A percentile compares a stretch with the other conserved stretches of the same genome.
Evolutionary conservation across 2,329 filamentous ascomycete genomes (phyloP).

Genomic region (Thielaviopsis populi): DNA sequence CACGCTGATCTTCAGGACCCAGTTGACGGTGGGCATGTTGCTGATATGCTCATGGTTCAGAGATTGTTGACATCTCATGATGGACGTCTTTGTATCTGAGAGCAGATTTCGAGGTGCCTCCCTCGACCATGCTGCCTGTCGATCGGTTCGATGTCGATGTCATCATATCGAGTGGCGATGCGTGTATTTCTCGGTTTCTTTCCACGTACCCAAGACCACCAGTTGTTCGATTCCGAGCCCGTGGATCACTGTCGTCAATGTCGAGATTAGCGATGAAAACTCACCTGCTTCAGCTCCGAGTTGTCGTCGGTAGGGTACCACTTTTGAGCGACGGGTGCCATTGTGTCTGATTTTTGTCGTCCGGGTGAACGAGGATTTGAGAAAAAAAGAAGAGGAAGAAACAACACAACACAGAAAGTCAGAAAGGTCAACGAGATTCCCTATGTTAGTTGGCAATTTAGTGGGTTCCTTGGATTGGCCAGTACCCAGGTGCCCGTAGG

Average conservation of each 20-base stretch:
- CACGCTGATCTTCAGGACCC: not conserved
- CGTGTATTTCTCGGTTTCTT: not conserved
- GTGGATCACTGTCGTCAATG: conserved; percentile 20
- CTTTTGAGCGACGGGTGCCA: conserved; percentile 80
- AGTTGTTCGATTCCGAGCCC: conserved; percentile 4
- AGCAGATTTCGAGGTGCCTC: not conserved
- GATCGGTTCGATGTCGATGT: not conserved
- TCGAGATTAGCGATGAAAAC: conserved; percentile 28
- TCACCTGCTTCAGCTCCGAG: conserved; percentile 81
- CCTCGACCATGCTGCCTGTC: not conserved
- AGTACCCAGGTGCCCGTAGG: conserved; percentile 11
- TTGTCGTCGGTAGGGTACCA: conserved; percentile 98
- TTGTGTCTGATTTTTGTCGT: conserved; percentile 27
- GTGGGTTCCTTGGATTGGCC: conserved; percentile 14
- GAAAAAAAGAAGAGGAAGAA: conserved; percentile 17
- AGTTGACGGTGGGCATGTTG: not conserved
- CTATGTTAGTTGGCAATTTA: conserved; percentile 17
- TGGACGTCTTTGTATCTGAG: not conserved
- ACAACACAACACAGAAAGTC: conserved; percentile 16
- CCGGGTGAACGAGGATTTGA: conserved; percentile 16
- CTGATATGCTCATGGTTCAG: not conserved
- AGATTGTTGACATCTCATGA: not conserved
- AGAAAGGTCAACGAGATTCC: conserved; percentile 22
- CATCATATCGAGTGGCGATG: conserved; percentile 1
- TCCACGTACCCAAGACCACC: not conserved